These are phyloP conservation scores for Melianthus villosus DNA, from an alignment of 441 rosid species.

Conservation along the genomic window DNA sequence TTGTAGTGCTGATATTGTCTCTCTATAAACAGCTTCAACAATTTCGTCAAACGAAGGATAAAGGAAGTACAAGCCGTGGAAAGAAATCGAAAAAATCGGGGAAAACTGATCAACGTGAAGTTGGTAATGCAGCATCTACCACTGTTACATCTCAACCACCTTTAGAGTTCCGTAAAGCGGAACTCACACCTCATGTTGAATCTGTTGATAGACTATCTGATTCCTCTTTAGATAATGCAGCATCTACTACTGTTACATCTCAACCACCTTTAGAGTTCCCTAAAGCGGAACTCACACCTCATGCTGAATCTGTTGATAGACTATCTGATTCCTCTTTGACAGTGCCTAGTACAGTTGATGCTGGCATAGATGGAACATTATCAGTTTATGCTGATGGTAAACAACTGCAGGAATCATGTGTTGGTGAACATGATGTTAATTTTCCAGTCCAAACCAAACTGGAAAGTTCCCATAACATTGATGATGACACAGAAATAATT, in stretches of 20 bases:
- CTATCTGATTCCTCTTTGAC: slow-evolving; percentile 18
- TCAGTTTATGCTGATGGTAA: slow-evolving; percentile 15
- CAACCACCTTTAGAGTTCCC: slow-evolving; percentile 15
- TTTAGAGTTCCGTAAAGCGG: slow-evolving; percentile 23
- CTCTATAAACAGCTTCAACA: slow-evolving; percentile 73
- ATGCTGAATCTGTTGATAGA: slow-evolving; percentile 16
- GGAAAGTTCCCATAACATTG: slow-evolving; percentile 16
- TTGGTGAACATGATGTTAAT: slow-evolving; percentile 18
- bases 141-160: slow-evolving; percentile 14
- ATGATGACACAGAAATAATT: slow-evolving; percentile 11
- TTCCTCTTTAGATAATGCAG: slow-evolving; percentile 25
- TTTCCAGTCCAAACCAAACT: slow-evolving; percentile 17
- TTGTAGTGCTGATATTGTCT: slow-evolving; percentile 5
- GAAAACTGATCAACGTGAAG: slow-evolving; percentile 45
- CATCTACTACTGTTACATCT: slow-evolving; percentile 15
- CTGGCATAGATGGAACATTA: slow-evolving; percentile 7
- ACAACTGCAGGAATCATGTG: slow-evolving; percentile 10
- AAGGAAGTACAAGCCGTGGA: slow-evolving; percentile 63
- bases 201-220: slow-evolving; percentile 11
- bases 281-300: slow-evolving; percentile 23
- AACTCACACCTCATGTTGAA: slow-evolving; percentile 18
- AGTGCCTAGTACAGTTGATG: slow-evolving; percentile 16
- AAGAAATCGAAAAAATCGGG: slow-evolving; percentile 53
- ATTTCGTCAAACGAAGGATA: slow-evolving; percentile 90
- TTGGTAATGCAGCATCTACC: slow-evolving; percentile 25